Conservation (phyloP, 768 basidiomycete species). For the Mrakia frigida region DNA sequence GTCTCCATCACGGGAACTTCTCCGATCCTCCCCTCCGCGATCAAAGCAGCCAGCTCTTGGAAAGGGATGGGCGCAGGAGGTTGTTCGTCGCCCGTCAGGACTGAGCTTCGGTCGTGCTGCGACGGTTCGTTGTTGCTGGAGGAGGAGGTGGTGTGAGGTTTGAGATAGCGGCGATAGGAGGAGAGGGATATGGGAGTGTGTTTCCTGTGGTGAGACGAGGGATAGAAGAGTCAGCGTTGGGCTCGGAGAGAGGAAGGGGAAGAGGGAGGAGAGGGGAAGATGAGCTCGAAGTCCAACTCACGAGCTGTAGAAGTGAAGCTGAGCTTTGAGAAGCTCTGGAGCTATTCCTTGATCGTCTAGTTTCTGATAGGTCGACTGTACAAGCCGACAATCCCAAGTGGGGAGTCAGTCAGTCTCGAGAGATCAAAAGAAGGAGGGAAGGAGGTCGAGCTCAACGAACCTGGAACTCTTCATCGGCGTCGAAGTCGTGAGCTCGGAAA, state of each 20-base stretch:
- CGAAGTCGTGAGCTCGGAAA: constrained; percentile 4
- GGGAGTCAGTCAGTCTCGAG: background rate
- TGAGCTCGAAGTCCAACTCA: background rate
- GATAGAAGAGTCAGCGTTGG: background rate
- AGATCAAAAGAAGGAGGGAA: background rate
- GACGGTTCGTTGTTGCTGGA: background rate
- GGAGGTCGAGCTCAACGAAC: background rate
- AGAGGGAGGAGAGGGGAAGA: background rate
- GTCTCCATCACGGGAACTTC: background rate
- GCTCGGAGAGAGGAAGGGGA: background rate
- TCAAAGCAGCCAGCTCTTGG: constrained; percentile 6
- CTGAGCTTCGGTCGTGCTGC: background rate
- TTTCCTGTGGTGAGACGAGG: background rate
- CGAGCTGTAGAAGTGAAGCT: background rate
- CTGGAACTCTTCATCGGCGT: background rate
- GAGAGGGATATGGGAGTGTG: background rate
- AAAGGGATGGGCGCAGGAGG: background rate
- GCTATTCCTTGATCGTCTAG: background rate
- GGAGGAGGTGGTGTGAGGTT: background rate
- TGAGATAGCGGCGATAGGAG: background rate
- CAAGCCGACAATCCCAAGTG: background rate
- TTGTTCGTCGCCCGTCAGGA: background rate
- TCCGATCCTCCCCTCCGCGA: background rate
- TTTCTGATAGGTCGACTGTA: background rate
- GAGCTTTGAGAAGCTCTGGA: background rate